Evolutionary conservation across 495 filamentous ascomycete species (phyloP), one percentile per base, ranked within the genome.

Genomic region (Aspergillus carlsbadensis): DNA sequence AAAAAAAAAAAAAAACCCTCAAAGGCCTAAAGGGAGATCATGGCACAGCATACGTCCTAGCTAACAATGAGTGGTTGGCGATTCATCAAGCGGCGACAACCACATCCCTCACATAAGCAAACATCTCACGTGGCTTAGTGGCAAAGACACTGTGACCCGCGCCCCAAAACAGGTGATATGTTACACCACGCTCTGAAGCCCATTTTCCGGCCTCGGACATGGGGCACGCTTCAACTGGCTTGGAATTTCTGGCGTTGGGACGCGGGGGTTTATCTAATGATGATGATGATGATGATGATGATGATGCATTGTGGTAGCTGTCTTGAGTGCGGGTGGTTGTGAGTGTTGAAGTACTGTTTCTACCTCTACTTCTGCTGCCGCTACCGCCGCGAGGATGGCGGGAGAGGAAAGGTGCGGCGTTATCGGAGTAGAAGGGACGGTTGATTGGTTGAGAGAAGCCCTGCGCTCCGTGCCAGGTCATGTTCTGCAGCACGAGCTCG

Each of bases 401-500:
- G 13, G 29, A n/a, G 47, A 29, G 26, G 15, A 20, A 31, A 11
- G 67, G 67, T 15, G 52, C 56, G 1, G 69, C 60, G 63, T 72
- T 49, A 39, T 70, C 60, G 15, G 34, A 47, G 47, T 58, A 71
- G 18, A 74, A 72, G 15, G 34, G 11, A 0, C 26, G 50, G 15
- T 13, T 49, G 2, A 67, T 65, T 14, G 57, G 58, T 11, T 46
- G 15, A 5, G 60, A 52, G 34, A 71, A 74, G 2, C 69, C 71
- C 59, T 71, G 69, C 3, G 51, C 62, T 10, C 69, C 68, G 6
- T 54, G 35, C 52, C 52, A 63, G n/a, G 60, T 75, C 74, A 78
- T 76, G 45, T 77, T 77, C 58, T 76, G 69, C n/a, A 77, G 60
- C 10, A 57, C 59, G 15, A 76, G 53, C 39, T 76, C 67, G 5